Percentiles rank a stretch among this genome's conserved stretches.
Evolutionary conservation across 2,329 filamentous ascomycete species (phyloP).

Genomic region (Berkeleyomyces basicola): DNA sequence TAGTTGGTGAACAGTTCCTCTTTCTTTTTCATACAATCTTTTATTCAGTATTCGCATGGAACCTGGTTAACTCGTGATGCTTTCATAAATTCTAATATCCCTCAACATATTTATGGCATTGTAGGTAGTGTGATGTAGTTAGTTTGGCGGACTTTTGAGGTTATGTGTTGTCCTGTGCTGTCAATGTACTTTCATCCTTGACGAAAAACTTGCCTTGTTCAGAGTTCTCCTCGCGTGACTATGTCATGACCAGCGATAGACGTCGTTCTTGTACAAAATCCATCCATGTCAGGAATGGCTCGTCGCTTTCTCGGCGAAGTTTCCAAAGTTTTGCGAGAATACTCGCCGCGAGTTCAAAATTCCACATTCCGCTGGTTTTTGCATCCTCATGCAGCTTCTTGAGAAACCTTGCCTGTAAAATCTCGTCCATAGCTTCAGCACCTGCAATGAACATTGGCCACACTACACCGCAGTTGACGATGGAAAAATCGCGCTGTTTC

Average conservation of each 20-base stretch:
- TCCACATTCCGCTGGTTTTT: conserved; percentile 10
- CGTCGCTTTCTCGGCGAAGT: neutral
- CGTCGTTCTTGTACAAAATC: conserved; percentile 1
- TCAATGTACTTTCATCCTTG: neutral
- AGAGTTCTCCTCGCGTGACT: neutral
- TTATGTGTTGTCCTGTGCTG: neutral
- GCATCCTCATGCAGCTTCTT: conserved; percentile 5
- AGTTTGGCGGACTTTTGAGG: no score
- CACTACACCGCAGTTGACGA: conserved; percentile 8
- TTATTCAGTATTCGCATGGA: no score
- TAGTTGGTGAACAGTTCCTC: no score
- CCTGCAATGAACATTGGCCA: conserved; percentile 13
- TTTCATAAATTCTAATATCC: no score
- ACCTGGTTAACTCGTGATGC: no score
- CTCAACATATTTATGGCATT: no score
- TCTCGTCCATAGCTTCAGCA: conserved; percentile 12
- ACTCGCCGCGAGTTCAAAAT: conserved; percentile 2
- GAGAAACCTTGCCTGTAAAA: conserved; percentile 1
- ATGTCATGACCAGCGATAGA: conserved; percentile 3
- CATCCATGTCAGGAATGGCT: conserved; percentile 7
- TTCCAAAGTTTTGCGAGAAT: conserved; percentile 4
- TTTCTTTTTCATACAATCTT: no score
- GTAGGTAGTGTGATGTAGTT: no score
- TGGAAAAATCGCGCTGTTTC: conserved; percentile 5
- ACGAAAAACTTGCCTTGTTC: neutral